Evolutionary conservation across 805 yeast genomes (phyloP).

Genomic region (Candida dendrica): DNA sequence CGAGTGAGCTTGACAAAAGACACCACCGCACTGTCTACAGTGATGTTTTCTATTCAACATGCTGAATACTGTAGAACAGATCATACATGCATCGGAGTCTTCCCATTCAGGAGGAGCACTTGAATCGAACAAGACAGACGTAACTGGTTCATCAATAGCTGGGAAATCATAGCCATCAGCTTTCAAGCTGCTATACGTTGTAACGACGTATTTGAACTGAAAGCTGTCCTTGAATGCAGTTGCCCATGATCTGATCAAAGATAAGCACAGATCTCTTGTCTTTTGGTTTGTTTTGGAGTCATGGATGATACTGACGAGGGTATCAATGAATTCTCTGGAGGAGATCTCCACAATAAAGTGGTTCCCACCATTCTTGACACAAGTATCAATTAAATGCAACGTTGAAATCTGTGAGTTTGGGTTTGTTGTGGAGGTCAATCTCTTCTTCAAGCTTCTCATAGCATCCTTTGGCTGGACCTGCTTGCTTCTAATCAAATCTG

Average conservation of each 20-base stretch:
- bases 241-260: conserved; percentile 71
- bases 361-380: conserved; percentile 88
- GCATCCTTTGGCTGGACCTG: conserved; percentile 73
- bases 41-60: conserved; percentile 90
- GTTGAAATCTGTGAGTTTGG: conserved; percentile 77
- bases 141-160: conserved; percentile 26
- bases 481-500: conserved; percentile 81
- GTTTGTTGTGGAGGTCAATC: conserved; percentile 57
- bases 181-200: conserved; percentile 51
- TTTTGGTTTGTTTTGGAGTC: conserved; percentile 35
- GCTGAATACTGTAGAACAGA: conserved; percentile 74
- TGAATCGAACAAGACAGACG: conserved; percentile 64
- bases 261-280: conserved; percentile 55
- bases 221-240: conserved; percentile 61
- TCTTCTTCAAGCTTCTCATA: conserved; percentile 74
- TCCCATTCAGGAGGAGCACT: conserved; percentile 97
- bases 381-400: conserved; percentile 71
- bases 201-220: conserved; percentile 57
- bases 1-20: conserved; percentile 83
- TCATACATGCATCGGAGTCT: conserved; percentile 93
- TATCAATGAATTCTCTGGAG: conserved; percentile 80
- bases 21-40: conserved; percentile 96
- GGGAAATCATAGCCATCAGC: conserved; percentile 68
- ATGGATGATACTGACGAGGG: conserved; percentile 43
- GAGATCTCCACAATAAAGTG: conserved; percentile 77